These are phyloP conservation scores for Vaccinium corymbosum DNA, from an alignment of 148 eudicot genomes.

Conservation along the genomic window DNA sequence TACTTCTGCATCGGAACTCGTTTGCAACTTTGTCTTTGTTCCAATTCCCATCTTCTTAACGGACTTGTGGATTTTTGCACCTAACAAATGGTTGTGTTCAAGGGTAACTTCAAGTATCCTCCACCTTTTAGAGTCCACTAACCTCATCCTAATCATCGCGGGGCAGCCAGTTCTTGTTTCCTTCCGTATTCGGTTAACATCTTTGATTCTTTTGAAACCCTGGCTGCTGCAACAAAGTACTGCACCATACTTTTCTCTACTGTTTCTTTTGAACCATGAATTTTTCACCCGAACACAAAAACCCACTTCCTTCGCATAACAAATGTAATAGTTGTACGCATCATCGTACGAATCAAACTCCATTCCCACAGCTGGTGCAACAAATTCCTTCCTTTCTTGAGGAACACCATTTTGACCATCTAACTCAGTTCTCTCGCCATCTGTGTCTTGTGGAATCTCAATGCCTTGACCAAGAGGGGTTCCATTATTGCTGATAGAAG, in stretches of 20 bases:
- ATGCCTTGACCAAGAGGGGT: conserved; percentile 22
- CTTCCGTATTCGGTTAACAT: conserved; percentile 57
- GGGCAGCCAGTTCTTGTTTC: conserved; percentile 85
- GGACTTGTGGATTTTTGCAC: conserved; percentile 43
- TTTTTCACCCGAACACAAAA: conserved; percentile 78
- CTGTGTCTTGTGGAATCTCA: conserved; percentile 24
- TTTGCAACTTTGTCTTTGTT: conserved; percentile 35
- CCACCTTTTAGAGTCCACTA: conserved; percentile 69
- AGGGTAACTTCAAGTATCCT: conserved; percentile 57
- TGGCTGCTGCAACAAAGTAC: conserved; percentile 89
- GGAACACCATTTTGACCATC: conserved; percentile 28
- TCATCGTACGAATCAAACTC: conserved; percentile 91
- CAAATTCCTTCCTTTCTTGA: conserved; percentile 56
- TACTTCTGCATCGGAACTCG: conserved; percentile 37
- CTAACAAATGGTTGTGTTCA: conserved; percentile 68
- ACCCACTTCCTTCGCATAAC: conserved; percentile 74
- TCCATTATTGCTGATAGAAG: conserved; percentile 30
- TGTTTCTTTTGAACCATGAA: conserved; percentile 83
- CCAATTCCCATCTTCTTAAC: conserved; percentile 36
- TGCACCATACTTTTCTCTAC: conserved; percentile 84
- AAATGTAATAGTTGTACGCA: conserved; percentile 74
- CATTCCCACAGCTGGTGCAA: conserved; percentile 70
- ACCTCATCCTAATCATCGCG: conserved; percentile 66
- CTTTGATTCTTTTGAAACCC: conserved; percentile 80
- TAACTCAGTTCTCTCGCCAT: conserved; percentile 24